Evolutionary conservation across 192 early-diverging fungal species (phyloP).

Genomic region (Coemansia sp.): DNA sequence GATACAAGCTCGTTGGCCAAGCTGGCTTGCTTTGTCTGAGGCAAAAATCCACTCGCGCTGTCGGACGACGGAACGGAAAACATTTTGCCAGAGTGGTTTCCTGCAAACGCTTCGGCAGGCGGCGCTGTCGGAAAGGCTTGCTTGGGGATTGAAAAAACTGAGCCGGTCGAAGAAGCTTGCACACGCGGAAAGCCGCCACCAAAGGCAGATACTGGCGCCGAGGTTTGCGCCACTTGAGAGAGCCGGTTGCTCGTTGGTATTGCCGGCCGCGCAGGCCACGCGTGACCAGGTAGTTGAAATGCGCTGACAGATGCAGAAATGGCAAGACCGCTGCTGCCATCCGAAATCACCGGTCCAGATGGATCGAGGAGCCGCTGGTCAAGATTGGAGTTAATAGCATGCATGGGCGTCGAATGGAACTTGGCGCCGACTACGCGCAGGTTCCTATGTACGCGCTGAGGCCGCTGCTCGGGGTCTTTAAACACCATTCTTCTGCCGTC

Average conservation of each 20-base stretch:
- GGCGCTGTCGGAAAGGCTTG: not conserved
- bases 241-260: not conserved
- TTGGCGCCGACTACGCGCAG: slow-evolving; percentile 37
- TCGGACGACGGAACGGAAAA: not conserved
- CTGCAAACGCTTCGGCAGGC: not conserved
- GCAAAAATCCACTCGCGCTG: not conserved
- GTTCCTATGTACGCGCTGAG: slow-evolving; percentile 13
- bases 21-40: not conserved
- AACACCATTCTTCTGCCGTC: slow-evolving; percentile 19
- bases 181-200: not conserved
- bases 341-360: not conserved
- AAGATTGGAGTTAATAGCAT: slow-evolving; percentile 23
- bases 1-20: not conserved
- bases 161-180: not conserved
- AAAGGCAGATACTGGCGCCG: not conserved
- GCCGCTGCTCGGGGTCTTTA: slow-evolving; percentile 22
- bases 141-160: not conserved
- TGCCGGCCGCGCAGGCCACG: not conserved
- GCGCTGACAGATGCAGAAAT: no score
- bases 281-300: no score
- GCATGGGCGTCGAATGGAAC: slow-evolving; percentile 32
- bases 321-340: not conserved
- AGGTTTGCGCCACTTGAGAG: not conserved
- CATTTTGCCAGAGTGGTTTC: not conserved
- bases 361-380: slow-evolving; percentile 15